Percentiles rank a stretch among this genome's conserved stretches.
Evolutionary conservation across 345 rosid species (phyloP).

Genomic region (Hevea brasiliensis): DNA sequence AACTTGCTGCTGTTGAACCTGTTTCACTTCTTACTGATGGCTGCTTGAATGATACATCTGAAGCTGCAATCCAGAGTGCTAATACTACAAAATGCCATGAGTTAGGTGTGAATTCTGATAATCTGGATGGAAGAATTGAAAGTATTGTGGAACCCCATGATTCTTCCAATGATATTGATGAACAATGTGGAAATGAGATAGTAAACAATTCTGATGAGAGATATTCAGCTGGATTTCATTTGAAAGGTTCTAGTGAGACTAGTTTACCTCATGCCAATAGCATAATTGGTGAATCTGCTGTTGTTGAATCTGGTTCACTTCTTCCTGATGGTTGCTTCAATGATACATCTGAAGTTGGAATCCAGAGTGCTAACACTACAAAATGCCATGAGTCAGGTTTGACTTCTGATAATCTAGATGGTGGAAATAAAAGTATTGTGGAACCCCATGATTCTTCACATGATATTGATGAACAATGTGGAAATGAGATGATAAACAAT

Average conservation of each 20-base stretch:
- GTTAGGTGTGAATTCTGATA: constrained; percentile 6
- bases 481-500: constrained; percentile 17
- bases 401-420: constrained; percentile 14
- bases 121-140: constrained; percentile 12
- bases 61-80: constrained; percentile 19
- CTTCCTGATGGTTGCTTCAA: constrained; percentile 25
- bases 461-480: constrained; percentile 2
- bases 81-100: neutral
- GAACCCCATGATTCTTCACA: neutral
- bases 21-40: constrained; percentile 23
- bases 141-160: neutral
- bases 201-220: constrained; percentile 11
- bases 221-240: constrained; percentile 20
- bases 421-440: neutral
- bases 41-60: constrained; percentile 29
- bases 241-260: constrained; percentile 27
- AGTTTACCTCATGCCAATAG: constrained; percentile 18
- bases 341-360: constrained; percentile 25
- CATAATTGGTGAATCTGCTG: constrained; percentile 25
- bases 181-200: neutral
- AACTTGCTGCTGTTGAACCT: constrained; percentile 32
- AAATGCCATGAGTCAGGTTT: neutral
- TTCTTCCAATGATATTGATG: neutral
- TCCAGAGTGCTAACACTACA: constrained; percentile 6
- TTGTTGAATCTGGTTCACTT: constrained; percentile 28